Conservation (phyloP, 805 yeast species). For the Candida broadrunensis region DNA sequence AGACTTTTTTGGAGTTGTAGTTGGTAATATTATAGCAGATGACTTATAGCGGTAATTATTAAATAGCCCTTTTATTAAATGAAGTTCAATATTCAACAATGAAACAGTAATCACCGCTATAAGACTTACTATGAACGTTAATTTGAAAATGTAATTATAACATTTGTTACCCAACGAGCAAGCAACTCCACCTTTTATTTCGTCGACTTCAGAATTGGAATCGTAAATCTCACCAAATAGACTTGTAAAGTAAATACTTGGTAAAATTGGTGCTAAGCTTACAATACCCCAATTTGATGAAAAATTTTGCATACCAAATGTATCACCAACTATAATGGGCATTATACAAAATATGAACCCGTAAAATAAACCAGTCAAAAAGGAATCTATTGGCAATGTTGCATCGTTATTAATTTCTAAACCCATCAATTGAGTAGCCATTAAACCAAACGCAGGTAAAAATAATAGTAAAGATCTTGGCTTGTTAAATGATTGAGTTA, state of each 20-base stretch:
- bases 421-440: slow-evolving; percentile 52
- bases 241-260: slow-evolving; percentile 57
- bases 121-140: slow-evolving; percentile 33
- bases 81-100: slow-evolving; percentile 10
- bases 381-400: slow-evolving; percentile 48
- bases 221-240: slow-evolving; percentile 67
- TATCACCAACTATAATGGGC: slow-evolving; percentile 75
- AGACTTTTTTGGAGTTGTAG: no score
- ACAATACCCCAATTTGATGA: slow-evolving; percentile 74
- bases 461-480: slow-evolving; percentile 55
- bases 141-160: slow-evolving; percentile 45
- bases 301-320: slow-evolving; percentile 65
- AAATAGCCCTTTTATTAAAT: not conserved
- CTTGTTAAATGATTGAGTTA: slow-evolving; percentile 42
- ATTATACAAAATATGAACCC: slow-evolving; percentile 70
- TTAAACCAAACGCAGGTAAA: slow-evolving; percentile 47
- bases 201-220: slow-evolving; percentile 21
- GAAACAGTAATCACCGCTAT: slow-evolving; percentile 19
- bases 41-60: no score
- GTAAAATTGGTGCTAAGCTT: slow-evolving; percentile 62
- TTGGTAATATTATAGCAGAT: no score
- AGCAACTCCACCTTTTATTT: slow-evolving; percentile 9
- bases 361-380: slow-evolving; percentile 65
- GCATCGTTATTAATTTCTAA: slow-evolving; percentile 26
- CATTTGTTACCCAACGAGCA: slow-evolving; percentile 35